Percentiles rank a stretch among this genome's conserved stretches.
phyloP scores from a whole-genome alignment of 768 basidiomycete genomes.

The Trametes cingulata region DNA sequence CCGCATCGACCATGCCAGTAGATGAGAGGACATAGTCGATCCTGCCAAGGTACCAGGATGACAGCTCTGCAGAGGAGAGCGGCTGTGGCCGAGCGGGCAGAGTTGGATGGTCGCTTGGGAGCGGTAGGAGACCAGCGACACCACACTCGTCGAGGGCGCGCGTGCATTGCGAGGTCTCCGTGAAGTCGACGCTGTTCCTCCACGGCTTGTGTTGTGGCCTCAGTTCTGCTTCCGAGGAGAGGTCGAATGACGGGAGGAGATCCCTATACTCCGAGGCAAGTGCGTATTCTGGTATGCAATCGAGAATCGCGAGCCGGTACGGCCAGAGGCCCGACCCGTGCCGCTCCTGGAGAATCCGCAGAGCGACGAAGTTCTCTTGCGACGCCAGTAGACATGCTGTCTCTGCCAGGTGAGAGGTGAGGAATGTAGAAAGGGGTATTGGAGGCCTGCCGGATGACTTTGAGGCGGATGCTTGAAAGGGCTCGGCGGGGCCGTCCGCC shows the following conservation, averaged over 20 bases:
- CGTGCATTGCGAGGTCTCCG: conserved; percentile 50
- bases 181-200: conserved; percentile 60
- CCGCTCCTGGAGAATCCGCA: conserved; percentile 56
- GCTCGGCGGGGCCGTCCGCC: conserved; percentile 50
- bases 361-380: conserved; percentile 53
- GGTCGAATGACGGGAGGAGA: conserved; percentile 65
- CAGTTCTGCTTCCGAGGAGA: conserved; percentile 46
- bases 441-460: conserved; percentile 35
- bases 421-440: conserved; percentile 63
- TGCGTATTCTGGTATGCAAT: conserved; percentile 72
- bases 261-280: conserved; percentile 61
- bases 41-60: conserved; percentile 73
- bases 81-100: conserved; percentile 29
- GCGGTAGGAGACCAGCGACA: conserved; percentile 5
- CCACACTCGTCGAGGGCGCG: conserved; percentile 39
- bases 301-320: conserved; percentile 66
- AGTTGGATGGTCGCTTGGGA: not conserved
- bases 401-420: conserved; percentile 55
- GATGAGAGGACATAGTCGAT: conserved; percentile 60
- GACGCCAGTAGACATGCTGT: conserved; percentile 70
- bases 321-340: conserved; percentile 66
- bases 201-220: conserved; percentile 38
- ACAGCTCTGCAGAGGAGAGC: conserved; percentile 52
- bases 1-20: conserved; percentile 77
- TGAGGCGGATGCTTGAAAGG: conserved; percentile 19